phyloP scores from a whole-genome alignment of 2,329 filamentous ascomycete genomes.

The Microascus cirrosus region DNA sequence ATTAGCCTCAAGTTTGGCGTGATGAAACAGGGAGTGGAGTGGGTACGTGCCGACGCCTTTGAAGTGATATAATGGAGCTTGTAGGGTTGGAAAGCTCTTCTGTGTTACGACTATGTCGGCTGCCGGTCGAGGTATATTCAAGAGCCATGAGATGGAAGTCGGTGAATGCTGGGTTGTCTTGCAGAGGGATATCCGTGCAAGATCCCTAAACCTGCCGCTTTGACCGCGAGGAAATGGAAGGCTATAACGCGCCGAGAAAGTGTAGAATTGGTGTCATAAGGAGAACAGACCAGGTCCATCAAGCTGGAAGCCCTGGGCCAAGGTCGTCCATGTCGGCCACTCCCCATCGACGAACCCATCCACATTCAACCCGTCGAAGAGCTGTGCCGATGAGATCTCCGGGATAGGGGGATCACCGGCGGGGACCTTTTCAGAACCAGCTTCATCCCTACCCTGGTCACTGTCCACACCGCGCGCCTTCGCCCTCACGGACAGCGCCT shows the following conservation, averaged over 20 bases:
- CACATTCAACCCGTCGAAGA: neutral
- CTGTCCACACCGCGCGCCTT: neutral
- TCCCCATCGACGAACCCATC: neutral
- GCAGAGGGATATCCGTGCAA: too few relatives aligned
- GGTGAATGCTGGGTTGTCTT: neutral
- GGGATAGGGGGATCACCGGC: neutral
- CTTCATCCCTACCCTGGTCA: neutral
- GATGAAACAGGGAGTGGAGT: neutral
- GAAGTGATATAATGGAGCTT: neutral
- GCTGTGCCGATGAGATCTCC: neutral
- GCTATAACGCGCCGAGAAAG: neutral
- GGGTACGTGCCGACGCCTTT: neutral
- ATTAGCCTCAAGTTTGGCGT: neutral
- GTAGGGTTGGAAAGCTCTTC: neutral
- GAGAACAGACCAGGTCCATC: neutral
- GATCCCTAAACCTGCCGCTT: neutral
- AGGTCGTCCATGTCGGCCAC: neutral
- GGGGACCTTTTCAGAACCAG: neutral
- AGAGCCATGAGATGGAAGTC: neutral
- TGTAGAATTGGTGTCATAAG: neutral
- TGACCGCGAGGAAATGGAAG: neutral
- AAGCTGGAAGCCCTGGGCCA: neutral
- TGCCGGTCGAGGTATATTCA: neutral
- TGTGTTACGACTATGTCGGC: neutral
- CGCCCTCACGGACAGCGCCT: constrained; percentile 11